Base-by-base conservation (phyloP, 2,329 filamentous ascomycete species). In the Claviceps humidiphila region DNA sequence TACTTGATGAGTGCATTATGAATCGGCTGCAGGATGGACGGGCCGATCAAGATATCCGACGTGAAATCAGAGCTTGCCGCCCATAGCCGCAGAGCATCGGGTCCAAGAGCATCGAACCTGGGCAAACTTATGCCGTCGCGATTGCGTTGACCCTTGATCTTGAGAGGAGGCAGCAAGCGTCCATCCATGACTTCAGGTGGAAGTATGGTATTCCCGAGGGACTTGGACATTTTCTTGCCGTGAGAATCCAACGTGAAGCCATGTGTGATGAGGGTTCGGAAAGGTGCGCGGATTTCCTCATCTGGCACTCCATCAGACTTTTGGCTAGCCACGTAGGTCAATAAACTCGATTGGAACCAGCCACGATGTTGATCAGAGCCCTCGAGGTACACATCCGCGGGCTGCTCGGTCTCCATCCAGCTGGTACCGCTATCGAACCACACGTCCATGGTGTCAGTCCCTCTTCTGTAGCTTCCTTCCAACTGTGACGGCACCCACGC, bases 181-280 rank as follows among this genome's bases (percentile, higher is more conserved):
- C 91, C 91, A 50, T 88, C 80, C 74, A 96, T 93, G 58, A 98
- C 89, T 56, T 95, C 76, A 6, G 79, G 73, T 0, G 91, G 90
- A 0, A 81, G 77, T 52, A 97, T 82, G 30, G 87, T 84, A 62
- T 98, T 98, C 16, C 93, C 93, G 1, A 96, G 71, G 0, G 89
- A 96, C 68, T 98, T 98, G 64, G 90, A 96, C 93, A 98, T 98
- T 68, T 98, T 98, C 64, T 87, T 89, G n/a, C 90, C 90, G 39
- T 86, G 73, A 49, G 85, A 77, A 61, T 98, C 93, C 2, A 98
- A 78, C 0, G 89, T 90, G 65, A 98, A 98, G 1, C 93, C 93
- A 64, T 98, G 93, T 0, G 93, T 98, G 55, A 96, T 84, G n/a
- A 98, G 74, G 3, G 81, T 87, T 62, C 83, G 86, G 72, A 94